Conservation (phyloP, 495 filamentous ascomycete species). For the Cercophora samala region DNA sequence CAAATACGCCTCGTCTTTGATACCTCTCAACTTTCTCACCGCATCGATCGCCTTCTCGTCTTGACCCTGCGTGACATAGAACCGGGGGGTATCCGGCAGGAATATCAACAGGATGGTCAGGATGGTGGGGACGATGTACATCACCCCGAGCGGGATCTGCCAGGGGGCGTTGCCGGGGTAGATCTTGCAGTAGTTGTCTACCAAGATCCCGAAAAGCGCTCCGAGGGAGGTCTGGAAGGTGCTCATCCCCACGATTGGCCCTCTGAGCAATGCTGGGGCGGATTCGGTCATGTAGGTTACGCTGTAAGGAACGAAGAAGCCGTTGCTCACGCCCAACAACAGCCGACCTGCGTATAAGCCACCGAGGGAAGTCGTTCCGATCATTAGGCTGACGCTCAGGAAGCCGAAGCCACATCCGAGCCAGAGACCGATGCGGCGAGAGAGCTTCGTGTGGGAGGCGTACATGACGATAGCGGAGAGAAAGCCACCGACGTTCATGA, state of each 20-base stretch:
- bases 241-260: constrained; percentile 48
- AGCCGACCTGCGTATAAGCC: constrained; percentile 46
- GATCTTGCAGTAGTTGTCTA: constrained; percentile 47
- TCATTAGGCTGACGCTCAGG: constrained; percentile 42
- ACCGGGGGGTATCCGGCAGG: constrained; percentile 56
- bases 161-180: constrained; percentile 39
- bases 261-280: constrained; percentile 40
- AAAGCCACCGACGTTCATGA: constrained; percentile 43
- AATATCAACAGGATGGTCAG: constrained; percentile 47
- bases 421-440: constrained; percentile 46
- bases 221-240: constrained; percentile 51
- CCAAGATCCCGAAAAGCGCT: constrained; percentile 51
- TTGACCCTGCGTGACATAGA: constrained; percentile 36
- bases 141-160: constrained; percentile 51
- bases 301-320: constrained; percentile 46
- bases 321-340: constrained; percentile 46
- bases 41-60: constrained; percentile 33
- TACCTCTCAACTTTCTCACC: constrained; percentile 28
- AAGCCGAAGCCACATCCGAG: constrained; percentile 38
- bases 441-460: constrained; percentile 42
- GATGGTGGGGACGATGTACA: constrained; percentile 52
- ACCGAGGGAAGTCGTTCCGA: constrained; percentile 37
- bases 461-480: constrained; percentile 37
- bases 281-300: constrained; percentile 44
- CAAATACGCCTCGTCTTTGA: constrained; percentile 29